A percentile compares a stretch with the other conserved stretches of the same genome.
phyloP scores from a whole-genome alignment of 2,329 filamentous ascomycete species.

The Dactylellina cionopaga region DNA sequence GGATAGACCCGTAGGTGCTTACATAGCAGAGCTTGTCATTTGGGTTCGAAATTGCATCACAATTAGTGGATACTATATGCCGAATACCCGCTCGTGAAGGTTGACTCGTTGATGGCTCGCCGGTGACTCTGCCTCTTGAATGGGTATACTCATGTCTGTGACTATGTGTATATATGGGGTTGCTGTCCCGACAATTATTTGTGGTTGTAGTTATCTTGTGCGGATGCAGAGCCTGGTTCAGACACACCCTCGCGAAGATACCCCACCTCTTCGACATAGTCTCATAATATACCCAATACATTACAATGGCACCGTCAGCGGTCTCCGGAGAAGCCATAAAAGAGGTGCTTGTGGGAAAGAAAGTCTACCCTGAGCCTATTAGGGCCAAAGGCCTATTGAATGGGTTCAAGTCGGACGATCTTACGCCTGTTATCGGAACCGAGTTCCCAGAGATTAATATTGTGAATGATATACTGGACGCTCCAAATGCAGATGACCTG shows the following conservation, averaged over 20 bases:
- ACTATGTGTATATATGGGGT: background rate
- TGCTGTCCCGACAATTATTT: background rate
- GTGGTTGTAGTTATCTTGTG: background rate
- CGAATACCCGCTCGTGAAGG: conserved; percentile 26
- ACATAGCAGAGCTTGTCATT: conserved; percentile 36
- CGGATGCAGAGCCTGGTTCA: background rate
- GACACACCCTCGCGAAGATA: background rate
- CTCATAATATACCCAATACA: background rate
- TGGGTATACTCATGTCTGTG: background rate
- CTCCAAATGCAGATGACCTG: conserved; percentile 71
- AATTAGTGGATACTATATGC: background rate
- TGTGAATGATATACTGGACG: conserved; percentile 70
- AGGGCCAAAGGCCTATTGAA: conserved; percentile 19
- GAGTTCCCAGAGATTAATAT: conserved; percentile 67
- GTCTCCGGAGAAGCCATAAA: conserved; percentile 28
- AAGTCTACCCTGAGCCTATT: conserved; percentile 32
- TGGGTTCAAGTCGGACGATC: conserved; percentile 63
- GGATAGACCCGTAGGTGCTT: conserved; percentile 2
- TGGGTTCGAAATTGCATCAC: conserved; percentile 33
- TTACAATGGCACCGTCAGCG: conserved; percentile 40
- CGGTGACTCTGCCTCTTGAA: too few species aligned
- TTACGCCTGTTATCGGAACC: conserved; percentile 71
- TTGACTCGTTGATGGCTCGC: background rate
- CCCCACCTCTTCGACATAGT: background rate
- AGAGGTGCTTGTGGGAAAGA: conserved; percentile 24